Evolutionary conservation across 306 rosid genomes (phyloP).

Genomic region (Malus sieversii): DNA sequence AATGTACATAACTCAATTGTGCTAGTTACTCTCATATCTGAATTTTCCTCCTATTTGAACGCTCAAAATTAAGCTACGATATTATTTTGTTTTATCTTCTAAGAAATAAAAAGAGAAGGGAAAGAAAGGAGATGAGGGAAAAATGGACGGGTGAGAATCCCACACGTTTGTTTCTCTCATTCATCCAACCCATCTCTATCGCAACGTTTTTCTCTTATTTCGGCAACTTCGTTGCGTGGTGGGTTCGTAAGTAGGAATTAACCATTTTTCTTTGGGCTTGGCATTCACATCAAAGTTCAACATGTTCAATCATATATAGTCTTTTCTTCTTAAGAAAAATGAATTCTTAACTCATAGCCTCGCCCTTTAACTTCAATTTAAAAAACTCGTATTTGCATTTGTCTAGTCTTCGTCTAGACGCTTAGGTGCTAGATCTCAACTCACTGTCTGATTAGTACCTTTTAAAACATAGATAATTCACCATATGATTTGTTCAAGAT

Average conservation of each 20-base stretch:
- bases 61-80: too few species aligned
- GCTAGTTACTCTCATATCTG: too few species aligned
- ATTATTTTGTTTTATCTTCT: too few species aligned
- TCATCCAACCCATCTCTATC: neutral
- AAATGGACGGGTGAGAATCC: neutral
- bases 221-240: neutral
- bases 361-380: too few species aligned
- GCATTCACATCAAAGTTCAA: neutral
- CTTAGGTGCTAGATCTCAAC: accelerated
- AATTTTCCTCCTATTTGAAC: too few species aligned
- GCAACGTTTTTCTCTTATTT: neutral
- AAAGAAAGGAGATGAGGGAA: too few species aligned
- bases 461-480: neutral
- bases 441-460: accelerated
- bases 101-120: too few species aligned
- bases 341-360: too few species aligned
- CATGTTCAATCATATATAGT: neutral
- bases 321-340: too few species aligned
- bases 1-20: too few species aligned
- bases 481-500: conserved; percentile 13
- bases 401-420: too few species aligned
- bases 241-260: neutral
- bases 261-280: neutral
- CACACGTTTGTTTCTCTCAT: neutral
- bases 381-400: too few species aligned